These are phyloP conservation scores for Phyllostachys edulis DNA, from an alignment of 176 grass and related monocot genomes.

Conservation along the genomic window DNA sequence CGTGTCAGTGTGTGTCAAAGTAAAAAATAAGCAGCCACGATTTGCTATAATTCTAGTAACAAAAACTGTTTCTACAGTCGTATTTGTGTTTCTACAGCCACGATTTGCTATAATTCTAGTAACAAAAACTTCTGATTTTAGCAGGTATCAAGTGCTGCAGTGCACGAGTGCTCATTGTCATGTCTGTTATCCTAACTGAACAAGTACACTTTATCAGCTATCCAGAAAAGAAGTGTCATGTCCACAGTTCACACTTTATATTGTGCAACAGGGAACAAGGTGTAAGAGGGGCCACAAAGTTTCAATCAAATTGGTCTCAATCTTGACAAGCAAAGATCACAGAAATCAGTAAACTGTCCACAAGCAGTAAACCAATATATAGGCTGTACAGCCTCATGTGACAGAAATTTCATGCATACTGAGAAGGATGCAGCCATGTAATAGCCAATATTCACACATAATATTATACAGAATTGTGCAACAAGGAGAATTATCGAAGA, in stretches of 20 bases:
- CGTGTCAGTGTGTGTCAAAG: not conserved
- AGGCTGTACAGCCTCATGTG: not conserved
- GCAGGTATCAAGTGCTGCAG: not conserved
- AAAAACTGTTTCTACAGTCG: not conserved
- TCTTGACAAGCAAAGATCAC: not conserved
- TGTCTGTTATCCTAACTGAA: not conserved
- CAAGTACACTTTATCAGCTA: not conserved
- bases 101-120: not conserved
- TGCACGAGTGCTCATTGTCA: not conserved
- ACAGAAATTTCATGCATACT: not conserved
- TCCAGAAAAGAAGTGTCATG: not conserved
- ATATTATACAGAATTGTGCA: not conserved
- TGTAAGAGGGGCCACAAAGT: not conserved
- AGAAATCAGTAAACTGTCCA: not conserved
- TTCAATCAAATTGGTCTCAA: not conserved
- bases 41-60: not conserved
- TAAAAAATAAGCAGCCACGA: not conserved
- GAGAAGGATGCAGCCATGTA: not conserved
- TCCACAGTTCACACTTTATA: not conserved
- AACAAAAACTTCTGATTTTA: not conserved
- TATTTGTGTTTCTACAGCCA: not conserved
- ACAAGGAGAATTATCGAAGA: not conserved
- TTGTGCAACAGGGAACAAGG: not conserved
- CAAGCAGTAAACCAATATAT: not conserved
- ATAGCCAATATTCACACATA: not conserved